phyloP scores from a whole-genome alignment of 169 alveolate genomes.

The Plasmodium falciparum region DNA sequence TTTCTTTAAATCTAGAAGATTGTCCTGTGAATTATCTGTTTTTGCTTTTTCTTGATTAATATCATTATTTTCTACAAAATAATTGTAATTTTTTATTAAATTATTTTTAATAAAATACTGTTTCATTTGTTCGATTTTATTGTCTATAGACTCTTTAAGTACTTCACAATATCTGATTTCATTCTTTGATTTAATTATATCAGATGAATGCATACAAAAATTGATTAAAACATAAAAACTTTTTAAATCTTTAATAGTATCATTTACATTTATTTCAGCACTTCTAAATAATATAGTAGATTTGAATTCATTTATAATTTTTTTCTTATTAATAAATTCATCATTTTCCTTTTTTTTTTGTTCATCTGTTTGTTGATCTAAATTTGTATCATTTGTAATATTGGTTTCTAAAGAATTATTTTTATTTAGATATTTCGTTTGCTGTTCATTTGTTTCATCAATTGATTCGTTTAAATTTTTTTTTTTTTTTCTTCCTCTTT shows the following conservation, averaged over 20 bases:
- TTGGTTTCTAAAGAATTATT: not conserved
- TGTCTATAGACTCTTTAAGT: slow-evolving; percentile 32
- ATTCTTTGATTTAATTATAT: slow-evolving; percentile 49
- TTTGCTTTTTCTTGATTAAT: not conserved
- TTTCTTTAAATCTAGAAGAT: slow-evolving; percentile 21
- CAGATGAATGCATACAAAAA: slow-evolving; percentile 66
- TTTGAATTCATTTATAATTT: not conserved
- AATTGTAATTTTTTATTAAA: not conserved
- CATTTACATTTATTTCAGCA: slow-evolving; percentile 35
- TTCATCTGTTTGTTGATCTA: slow-evolving; percentile 7
- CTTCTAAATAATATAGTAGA: slow-evolving; percentile 37
- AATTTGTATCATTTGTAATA: slow-evolving; percentile 10
- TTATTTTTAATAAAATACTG: slow-evolving; percentile 37
- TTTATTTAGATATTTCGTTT: slow-evolving; percentile 1
- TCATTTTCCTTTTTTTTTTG: not conserved
- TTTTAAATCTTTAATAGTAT: slow-evolving; percentile 42
- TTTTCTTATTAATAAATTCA: not conserved
- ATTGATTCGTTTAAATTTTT: not conserved
- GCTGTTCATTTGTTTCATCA: slow-evolving; percentile 1
- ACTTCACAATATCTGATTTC: slow-evolving; percentile 49
- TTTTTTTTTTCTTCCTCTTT: slow-evolving; percentile 65
- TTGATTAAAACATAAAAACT: slow-evolving; percentile 40
- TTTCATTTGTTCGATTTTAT: slow-evolving; percentile 46
- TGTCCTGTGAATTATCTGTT: not conserved
- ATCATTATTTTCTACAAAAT: not conserved